Base-by-base conservation (phyloP, 2,329 filamentous ascomycete species). In the Ampelomyces quisqualis region DNA sequence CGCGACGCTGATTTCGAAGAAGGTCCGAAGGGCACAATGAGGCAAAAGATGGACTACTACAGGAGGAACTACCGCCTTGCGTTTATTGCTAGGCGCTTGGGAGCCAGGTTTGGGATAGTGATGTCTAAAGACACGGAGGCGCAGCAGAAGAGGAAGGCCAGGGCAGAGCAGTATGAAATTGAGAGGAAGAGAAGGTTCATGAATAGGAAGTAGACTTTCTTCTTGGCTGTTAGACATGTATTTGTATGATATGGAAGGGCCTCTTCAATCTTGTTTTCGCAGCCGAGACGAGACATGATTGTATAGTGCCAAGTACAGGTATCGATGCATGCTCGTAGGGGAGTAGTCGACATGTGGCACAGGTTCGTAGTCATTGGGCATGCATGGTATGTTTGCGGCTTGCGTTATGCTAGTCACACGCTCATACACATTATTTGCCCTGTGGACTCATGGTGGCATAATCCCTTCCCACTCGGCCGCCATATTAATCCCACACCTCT, bases 401-500 rank as follows among this genome's bases (percentile, higher is more conserved):
- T 28, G 11, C 13, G 7, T 4, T 26, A 6, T 14, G 26, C 26
- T 28, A 3, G 13, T 13, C 19, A 21, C 10, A 10, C 9, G 7
- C 11, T 23, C n/a, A 10, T 34, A 4, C 31, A 13, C 8, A 13
- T 22, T 19, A 3, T 28, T 13, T 10, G 26, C 31, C 14, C 9
- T 9, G 9, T 57, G 60, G 87, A 72, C 91, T 86, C 69, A 89
- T 61, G 51, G 82, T 80, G 11, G 85, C 79, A 53, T 85, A 77
- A n/a, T n/a, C n/a, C n/a, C n/a, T n/a, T n/a, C n/a, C n/a, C n/a
- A n/a, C n/a, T n/a, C n/a, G n/a, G n/a, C n/a, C n/a, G n/a, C 26
- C 13, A 9, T 13, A 9, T 28, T 14, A 5, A 7, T 5, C 13
- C 26, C 26, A 11, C 13, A 18, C n/a, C 31, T 15, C 9, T 9